Evolutionary conservation across 345 rosid species (phyloP).

Genomic region (Eucalyptus tenuipes): DNA sequence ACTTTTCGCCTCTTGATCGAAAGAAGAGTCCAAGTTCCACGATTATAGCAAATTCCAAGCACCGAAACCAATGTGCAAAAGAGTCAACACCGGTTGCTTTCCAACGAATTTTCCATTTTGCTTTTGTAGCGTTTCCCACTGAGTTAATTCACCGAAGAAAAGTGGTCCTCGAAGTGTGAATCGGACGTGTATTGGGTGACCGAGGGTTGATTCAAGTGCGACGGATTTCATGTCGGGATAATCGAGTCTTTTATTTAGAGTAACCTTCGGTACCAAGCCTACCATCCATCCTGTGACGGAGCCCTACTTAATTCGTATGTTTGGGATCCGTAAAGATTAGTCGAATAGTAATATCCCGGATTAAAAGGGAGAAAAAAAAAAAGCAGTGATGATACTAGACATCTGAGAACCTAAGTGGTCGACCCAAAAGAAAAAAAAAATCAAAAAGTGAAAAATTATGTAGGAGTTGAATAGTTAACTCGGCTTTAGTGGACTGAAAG

Average conservation of each 20-base stretch:
- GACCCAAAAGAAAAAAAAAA: not conserved
- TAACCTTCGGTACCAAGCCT: not conserved
- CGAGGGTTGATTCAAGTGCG: not conserved
- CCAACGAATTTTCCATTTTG: not conserved
- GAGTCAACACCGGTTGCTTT: not conserved
- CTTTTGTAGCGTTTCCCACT: not conserved
- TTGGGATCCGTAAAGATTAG: not conserved
- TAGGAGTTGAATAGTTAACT: not conserved
- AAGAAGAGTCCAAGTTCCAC: not conserved
- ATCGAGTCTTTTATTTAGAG: not conserved
- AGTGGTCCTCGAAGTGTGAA: not conserved
- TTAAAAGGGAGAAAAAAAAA: not conserved
- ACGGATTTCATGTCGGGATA: not conserved
- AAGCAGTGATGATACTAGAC: not conserved
- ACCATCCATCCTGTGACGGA: not conserved
- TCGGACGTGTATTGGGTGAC: not conserved
- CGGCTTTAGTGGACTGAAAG: not conserved
- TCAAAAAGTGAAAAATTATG: not conserved
- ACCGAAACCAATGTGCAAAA: not conserved
- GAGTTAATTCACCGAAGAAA: fast-evolving
- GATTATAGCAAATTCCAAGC: not conserved
- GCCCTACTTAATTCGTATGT: not conserved
- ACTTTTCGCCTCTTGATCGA: not conserved
- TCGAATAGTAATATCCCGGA: fast-evolving
- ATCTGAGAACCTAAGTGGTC: not conserved